These are phyloP conservation scores for Cadophora malorum DNA, from an alignment of 2,329 filamentous ascomycete species.

Conservation along the genomic window DNA sequence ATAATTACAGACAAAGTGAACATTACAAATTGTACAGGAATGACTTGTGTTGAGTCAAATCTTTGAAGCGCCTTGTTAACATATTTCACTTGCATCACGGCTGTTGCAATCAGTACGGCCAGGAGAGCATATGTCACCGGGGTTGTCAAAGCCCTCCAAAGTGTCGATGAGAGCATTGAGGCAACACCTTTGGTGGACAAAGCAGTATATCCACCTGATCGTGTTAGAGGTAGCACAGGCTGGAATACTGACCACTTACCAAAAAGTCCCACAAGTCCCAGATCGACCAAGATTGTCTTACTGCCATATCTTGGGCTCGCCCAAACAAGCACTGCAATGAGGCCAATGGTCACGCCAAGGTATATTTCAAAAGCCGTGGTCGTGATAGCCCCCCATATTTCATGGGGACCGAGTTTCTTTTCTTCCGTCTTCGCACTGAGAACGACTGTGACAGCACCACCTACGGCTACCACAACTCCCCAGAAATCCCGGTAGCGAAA, in stretches of 20 bases:
- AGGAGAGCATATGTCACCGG: slow-evolving; percentile 91
- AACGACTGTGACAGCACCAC: slow-evolving; percentile 89
- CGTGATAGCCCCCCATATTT: slow-evolving; percentile 89
- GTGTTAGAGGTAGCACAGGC: slow-evolving; percentile 22
- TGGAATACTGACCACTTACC: slow-evolving; percentile 59
- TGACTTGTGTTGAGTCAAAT: slow-evolving; percentile 97
- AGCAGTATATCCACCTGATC: slow-evolving; percentile 87
- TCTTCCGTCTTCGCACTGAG: slow-evolving; percentile 89
- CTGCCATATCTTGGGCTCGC: slow-evolving; percentile 84
- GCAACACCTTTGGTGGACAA: slow-evolving; percentile 96
- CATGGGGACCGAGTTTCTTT: slow-evolving; percentile 86
- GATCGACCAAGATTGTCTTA: slow-evolving; percentile 86
- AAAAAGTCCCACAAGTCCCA: slow-evolving; percentile 92
- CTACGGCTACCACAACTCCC: slow-evolving; percentile 87
- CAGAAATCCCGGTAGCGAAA: slow-evolving; percentile 86
- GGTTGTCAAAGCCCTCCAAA: slow-evolving; percentile 88
- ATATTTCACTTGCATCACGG: slow-evolving; percentile 96
- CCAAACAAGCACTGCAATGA: slow-evolving; percentile 82
- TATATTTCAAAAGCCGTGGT: slow-evolving; percentile 92
- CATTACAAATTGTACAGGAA: slow-evolving; percentile 95
- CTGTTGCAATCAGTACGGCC: slow-evolving; percentile 79
- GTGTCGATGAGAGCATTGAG: slow-evolving; percentile 88
- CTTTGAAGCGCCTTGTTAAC: slow-evolving; percentile 88
- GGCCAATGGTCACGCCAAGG: slow-evolving; percentile 72
- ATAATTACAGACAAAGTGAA: slow-evolving; percentile 96